Evolutionary conservation across 1,284 basidiomycete genomes (phyloP), one percentile per base, ranked within the genome.

Genomic region (Ceratobasidium sp.): DNA sequence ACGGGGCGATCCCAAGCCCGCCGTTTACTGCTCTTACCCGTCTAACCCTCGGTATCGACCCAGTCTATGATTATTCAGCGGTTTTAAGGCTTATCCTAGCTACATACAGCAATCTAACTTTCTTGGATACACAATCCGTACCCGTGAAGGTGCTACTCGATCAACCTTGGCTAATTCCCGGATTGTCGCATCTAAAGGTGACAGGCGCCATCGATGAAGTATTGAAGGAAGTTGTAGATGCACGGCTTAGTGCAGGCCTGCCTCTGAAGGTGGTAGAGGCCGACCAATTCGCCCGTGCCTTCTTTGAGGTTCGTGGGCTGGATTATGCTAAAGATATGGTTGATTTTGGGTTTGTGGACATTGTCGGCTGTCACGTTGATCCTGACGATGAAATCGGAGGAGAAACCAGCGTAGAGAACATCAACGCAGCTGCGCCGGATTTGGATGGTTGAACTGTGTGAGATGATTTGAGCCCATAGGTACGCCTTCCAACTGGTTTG

Each of bases 21-120:
- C 2, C 57, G 1, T 69, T 69, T 24, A 51, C 66, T 41, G 56
- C 41, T 1, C 33, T 69, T 29, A 69, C 51, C 19, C 41, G 53
- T 41, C 17, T 69, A 11, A 27, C 36, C 17, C 41, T 66, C 41
- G 36, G 33, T 33, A 17, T 67, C 15, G 29, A 8, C 17, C 36
- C 50, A 48, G 9, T 29, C 7, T 19, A 54, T 11, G 24, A 47
- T 27, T 45, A n/a, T 44, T 24, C 41, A 22, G 53, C 47, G 36
- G 9, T 7, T n/a, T 22, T 54, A 33, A 24, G 48, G 22, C 17
- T 14, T 17, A 22, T 66, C 29, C 19, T 66, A 22, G 14, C 3
- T 45, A 44, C 65, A 8, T 29, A 69, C 45, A 31, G 48, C 2
- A 24, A 53, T 29, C n/a, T 57, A 50, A 69, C 50, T 24, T 22